These are phyloP conservation scores for Coniferiporia sulphurascens DNA, from an alignment of 1,284 basidiomycete genomes.

Conservation along the genomic window DNA sequence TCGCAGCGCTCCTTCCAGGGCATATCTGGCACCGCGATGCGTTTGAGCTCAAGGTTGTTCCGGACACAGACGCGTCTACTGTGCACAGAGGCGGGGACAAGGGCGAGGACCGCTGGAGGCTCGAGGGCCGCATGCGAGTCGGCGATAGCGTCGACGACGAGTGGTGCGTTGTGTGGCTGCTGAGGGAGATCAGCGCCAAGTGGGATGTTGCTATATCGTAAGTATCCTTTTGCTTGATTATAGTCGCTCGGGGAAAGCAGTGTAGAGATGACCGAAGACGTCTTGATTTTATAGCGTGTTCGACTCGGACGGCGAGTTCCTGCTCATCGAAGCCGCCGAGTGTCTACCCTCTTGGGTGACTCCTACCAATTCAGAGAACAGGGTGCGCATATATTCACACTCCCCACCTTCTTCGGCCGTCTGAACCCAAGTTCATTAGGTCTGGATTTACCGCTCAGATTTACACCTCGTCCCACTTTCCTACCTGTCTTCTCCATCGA, in stretches of 20 bases:
- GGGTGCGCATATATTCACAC: constrained; percentile 46
- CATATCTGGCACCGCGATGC: constrained; percentile 88
- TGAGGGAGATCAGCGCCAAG: constrained; percentile 66
- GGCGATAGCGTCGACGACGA: constrained; percentile 96
- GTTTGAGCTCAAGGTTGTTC: constrained; percentile 73
- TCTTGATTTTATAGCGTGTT: constrained; percentile 47
- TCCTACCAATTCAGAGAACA: constrained; percentile 86
- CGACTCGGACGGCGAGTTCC: constrained; percentile 94
- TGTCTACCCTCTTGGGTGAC: constrained; percentile 87
- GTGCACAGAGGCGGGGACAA: constrained; percentile 6
- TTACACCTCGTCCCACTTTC: constrained; percentile 84
- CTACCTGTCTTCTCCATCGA: constrained; percentile 61
- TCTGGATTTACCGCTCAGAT: constrained; percentile 84
- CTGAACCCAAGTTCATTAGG: constrained; percentile 44
- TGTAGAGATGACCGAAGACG: constrained; percentile 15
- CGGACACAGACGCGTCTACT: constrained; percentile 9
- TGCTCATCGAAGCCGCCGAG: constrained; percentile 96
- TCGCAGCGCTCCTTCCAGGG: constrained; percentile 53
- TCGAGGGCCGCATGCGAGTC: constrained; percentile 80
- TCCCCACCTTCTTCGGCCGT: constrained; percentile 28
- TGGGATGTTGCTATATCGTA: constrained; percentile 80
- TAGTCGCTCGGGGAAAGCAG: constrained; percentile 7
- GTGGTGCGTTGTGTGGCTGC: constrained; percentile 89
- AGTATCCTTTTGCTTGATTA: constrained; percentile 20
- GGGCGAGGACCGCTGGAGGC: constrained; percentile 40